Base-by-base conservation (phyloP, 164 flowering plant genomes). In the Chloranthus sessilifolius region DNA sequence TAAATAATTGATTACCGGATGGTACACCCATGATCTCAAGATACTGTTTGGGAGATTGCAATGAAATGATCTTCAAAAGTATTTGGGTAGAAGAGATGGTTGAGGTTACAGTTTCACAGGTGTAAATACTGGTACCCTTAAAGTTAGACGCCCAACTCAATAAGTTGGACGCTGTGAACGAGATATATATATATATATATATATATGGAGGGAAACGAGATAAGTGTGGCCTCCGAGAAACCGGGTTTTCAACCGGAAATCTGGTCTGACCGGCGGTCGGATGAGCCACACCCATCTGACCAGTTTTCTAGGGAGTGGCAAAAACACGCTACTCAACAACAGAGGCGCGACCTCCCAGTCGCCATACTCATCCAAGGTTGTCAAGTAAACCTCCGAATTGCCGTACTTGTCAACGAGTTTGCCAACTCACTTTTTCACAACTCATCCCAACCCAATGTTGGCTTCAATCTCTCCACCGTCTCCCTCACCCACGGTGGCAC, bases 401-500 rank as follows among this genome's bases (percentile, higher is more conserved):
- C 57, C 17, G 57, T 53, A 3, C 57, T 53, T 19, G 48, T 53
- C 37, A 53, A 41, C 37, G 57, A 53, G 47, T 53, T 53, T 30
- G 57, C 47, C 17, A 47, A 53, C 38, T 40, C 57, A 7, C 57
- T 53, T 21, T 36, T 53, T 11, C 57, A 40, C 57, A 29, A 41
- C 47, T 42, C 57, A 36, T 14, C 57, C 26, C 3, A 41, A 15
- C 47, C 23, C 47, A 53, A 53, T 17, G 46, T 47, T 7, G 47
- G 47, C 24, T 53, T 41, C 47, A 42, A 53, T 42, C 47, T 53
- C 47, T 22, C 57, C 47, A 53, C 57, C 1, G 47, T 53, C 19
- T 40, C 57, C 38, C 57, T 53, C 26, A 53, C 57, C 37, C 57
- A 53, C 16, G 57, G 57, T 53, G n/a, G n/a, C n/a, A n/a, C n/a